Conservation (phyloP, 768 basidiomycete species). For the Inosperma sp. region DNA sequence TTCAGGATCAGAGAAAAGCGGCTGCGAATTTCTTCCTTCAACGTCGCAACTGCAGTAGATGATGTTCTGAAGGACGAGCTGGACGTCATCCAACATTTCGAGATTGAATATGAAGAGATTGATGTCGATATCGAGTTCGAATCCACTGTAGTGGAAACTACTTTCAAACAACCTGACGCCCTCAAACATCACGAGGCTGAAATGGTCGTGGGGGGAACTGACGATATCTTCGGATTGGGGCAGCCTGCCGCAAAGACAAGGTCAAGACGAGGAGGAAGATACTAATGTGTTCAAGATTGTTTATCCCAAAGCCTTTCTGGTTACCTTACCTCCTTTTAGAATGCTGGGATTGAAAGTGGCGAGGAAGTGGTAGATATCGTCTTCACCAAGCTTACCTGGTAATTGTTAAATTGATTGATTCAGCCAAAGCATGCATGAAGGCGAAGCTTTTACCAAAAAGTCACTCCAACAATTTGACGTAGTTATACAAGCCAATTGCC, state of each 20-base stretch:
- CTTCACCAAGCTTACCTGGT: no score
- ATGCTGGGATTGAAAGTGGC: no score
- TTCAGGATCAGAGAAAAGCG: constrained; percentile 18
- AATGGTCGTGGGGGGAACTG: no score
- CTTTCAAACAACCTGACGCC: background rate
- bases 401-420: background rate
- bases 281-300: no score
- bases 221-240: no score
- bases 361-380: no score
- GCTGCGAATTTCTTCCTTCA: background rate
- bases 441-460: background rate
- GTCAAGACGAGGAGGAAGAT: no score
- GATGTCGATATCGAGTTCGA: background rate
- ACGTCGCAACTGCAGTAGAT: background rate
- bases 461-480: background rate
- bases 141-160: background rate
- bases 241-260: no score
- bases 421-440: background rate
- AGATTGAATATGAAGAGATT: constrained; percentile 5
- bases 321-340: no score
- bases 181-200: no score
- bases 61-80: constrained; percentile 6
- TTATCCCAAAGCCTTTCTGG: no score
- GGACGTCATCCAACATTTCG: constrained; percentile 1
- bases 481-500: constrained; percentile 31